These are phyloP conservation scores for Cystofilobasidium capitatum DNA, from an alignment of 768 basidiomycete genomes.

Conservation along the genomic window DNA sequence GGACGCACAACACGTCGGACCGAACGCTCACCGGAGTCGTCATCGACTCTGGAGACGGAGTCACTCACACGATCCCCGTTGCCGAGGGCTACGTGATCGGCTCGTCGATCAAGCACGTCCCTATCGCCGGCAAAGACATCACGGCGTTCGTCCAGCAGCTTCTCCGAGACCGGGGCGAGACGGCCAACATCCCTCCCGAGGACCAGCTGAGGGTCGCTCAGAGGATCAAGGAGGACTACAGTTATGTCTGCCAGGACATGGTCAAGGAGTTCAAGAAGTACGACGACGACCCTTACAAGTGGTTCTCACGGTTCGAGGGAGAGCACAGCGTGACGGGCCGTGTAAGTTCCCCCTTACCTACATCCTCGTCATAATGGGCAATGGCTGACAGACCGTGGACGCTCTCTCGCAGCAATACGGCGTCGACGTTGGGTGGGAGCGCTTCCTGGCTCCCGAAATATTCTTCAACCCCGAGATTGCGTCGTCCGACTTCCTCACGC, in stretches of 20 bases:
- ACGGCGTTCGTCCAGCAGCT: constrained; percentile 91
- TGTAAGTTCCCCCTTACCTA: constrained; percentile 45
- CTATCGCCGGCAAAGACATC: constrained; percentile 96
- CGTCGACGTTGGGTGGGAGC: constrained; percentile 93
- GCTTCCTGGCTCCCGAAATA: constrained; percentile 97
- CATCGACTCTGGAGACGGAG: constrained; percentile 98
- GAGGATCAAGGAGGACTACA: constrained; percentile 95
- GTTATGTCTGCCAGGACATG: constrained; percentile 97
- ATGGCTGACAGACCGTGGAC: neutral
- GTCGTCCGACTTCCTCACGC: constrained; percentile 93
- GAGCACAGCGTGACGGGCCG: constrained; percentile 86
- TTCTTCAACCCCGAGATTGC: constrained; percentile 99
- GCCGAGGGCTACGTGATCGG: constrained; percentile 98
- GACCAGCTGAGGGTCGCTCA: constrained; percentile 85
- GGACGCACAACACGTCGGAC: constrained; percentile 82
- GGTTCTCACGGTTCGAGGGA: constrained; percentile 86
- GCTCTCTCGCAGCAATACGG: constrained; percentile 64
- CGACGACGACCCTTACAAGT: constrained; percentile 88
- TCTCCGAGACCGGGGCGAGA: constrained; percentile 90
- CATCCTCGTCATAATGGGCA: neutral
- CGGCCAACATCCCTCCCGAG: constrained; percentile 79
- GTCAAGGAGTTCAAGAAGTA: constrained; percentile 98
- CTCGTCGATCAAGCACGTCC: constrained; percentile 96
- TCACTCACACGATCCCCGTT: constrained; percentile 83
- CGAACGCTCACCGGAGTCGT: constrained; percentile 93